Base-by-base conservation (phyloP, 805 yeast species). In the Huiozyma sinensis region DNA sequence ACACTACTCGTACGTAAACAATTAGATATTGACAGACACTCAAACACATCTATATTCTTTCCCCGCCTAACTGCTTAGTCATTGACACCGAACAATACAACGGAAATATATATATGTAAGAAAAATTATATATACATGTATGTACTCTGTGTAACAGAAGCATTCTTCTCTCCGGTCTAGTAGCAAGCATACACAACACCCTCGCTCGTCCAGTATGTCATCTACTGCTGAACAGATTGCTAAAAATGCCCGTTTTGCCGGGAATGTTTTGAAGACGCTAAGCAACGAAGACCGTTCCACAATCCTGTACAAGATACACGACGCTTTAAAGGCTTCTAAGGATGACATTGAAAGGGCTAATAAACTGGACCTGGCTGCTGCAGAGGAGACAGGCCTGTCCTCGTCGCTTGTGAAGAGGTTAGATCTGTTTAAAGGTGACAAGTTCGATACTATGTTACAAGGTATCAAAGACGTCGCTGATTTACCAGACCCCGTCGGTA, bases 401-500 rank as follows among this genome's bases (percentile, higher is more conserved):
- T 64, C 79, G 0, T 76, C 97, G 1, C 68, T 92, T 53, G 69
- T 89, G 42, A 89, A 86, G 58, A 73, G 99, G 53, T 70, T 92
- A 11, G 97, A 94, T 60, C 69, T 92, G 35, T 74, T 84, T 39
- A 77, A 74, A 49, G 79, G 81, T 43, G 96, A 83, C 47, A 92
- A 94, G 63, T 92, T 77, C 57, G 97, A 89, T 50, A 70, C 84
- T 28, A 92, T 92, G 99, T 75, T 90, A 42, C 92, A 88, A 60
- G 99, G 99, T 28, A 80, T 92, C 11, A 68, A 83, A 39, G 98
- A 92, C 54, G 98, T 92, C 13, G 92, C 95, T 1, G 74, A 74
- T 3, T 71, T 92, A 43, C 84, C 81, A 30, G 97, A 92, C 61
- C 98, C 98, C 12, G 81, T 90, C 35, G 95, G 96, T n/a, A 83